Conservation (phyloP, 192 early-diverging fungal genomes). For the Rhizophagus clarus region DNA sequence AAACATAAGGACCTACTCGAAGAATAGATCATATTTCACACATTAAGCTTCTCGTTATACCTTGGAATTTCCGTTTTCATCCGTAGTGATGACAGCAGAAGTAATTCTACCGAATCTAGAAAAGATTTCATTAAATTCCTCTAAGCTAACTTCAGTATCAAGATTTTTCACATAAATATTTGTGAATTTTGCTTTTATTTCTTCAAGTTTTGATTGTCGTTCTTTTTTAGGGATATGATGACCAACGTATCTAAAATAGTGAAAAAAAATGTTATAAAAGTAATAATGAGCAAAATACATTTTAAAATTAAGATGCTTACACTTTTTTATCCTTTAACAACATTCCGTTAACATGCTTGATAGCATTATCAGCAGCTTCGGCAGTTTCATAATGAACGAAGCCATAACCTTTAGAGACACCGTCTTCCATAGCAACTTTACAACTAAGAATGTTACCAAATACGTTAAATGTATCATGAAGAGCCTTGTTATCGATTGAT, state of each 20-base stretch:
- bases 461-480: conserved; percentile 98
- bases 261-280: conserved; percentile 1
- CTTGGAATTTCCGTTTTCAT: conserved; percentile 84
- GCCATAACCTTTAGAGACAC: conserved; percentile 92
- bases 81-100: conserved; percentile 73
- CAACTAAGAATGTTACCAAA: conserved; percentile 97
- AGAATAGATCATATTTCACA: not conserved
- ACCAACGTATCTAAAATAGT: conserved; percentile 74
- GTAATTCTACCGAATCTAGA: conserved; percentile 78
- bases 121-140: conserved; percentile 81
- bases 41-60: not conserved
- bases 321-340: conserved; percentile 98
- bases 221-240: conserved; percentile 92
- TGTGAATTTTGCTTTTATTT: conserved; percentile 89
- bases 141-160: conserved; percentile 76
- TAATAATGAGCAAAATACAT: not conserved
- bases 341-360: conserved; percentile 99
- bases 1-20: not conserved
- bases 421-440: conserved; percentile 92
- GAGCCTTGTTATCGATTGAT: conserved; percentile 98
- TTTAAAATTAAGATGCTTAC: conserved; percentile 41
- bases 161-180: conserved; percentile 99
- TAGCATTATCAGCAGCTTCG: conserved; percentile 92
- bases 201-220: conserved; percentile 87
- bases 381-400: conserved; percentile 98